Conservation (phyloP, 768 basidiomycete genomes). For the Trametes elegans region DNA sequence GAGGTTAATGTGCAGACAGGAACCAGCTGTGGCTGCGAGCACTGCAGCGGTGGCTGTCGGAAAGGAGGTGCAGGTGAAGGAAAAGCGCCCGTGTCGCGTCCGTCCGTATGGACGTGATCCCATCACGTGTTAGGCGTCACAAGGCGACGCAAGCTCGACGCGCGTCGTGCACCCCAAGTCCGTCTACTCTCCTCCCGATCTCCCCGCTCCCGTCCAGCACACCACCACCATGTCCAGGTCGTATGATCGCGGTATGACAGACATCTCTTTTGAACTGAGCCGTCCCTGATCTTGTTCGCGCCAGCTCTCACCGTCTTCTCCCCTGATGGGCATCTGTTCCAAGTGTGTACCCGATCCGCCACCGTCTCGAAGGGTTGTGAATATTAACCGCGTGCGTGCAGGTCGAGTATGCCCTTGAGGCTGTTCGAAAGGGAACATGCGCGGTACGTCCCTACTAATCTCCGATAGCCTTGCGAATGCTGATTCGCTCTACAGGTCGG, state of each 20-base stretch:
- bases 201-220: neutral
- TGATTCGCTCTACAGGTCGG: slow-evolving; percentile 64
- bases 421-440: slow-evolving; percentile 95
- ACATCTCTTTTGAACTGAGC: slow-evolving; percentile 5
- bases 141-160: slow-evolving; percentile 32
- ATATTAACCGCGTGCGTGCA: slow-evolving; percentile 36
- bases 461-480: slow-evolving; percentile 5
- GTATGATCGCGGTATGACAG: slow-evolving; percentile 85
- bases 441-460: slow-evolving; percentile 55
- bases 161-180: slow-evolving; percentile 25
- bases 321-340: slow-evolving; percentile 98
- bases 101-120: slow-evolving; percentile 10
- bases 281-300: neutral
- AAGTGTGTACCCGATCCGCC: slow-evolving; percentile 66
- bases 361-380: no score
- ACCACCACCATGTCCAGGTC: slow-evolving; percentile 76
- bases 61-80: neutral
- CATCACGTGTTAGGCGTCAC: slow-evolving; percentile 15
- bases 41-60: no score
- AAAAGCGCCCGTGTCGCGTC: slow-evolving; percentile 10
- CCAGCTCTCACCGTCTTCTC: slow-evolving; percentile 98
- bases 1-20: neutral
- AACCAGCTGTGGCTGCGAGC: neutral
- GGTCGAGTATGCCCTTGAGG: slow-evolving; percentile 99
- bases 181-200: slow-evolving; percentile 11